Evolutionary conservation across 345 rosid genomes (phyloP), one percentile per base, ranked within the genome.

Genomic region (Salix viminalis): DNA sequence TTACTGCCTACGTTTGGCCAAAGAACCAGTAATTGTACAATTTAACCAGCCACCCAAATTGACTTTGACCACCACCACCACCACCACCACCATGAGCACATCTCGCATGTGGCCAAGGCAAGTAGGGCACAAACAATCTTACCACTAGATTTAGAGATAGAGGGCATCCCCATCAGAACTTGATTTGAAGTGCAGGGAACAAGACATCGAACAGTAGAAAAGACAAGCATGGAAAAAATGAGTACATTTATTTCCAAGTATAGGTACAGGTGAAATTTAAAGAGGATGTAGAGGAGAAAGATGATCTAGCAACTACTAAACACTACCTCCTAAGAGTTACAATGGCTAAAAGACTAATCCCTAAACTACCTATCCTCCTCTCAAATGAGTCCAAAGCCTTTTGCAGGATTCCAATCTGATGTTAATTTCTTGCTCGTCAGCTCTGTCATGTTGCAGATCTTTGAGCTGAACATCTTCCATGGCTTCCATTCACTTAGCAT

Each of bases 381-480:
- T 72, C 37, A 39, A 32, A 46, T 44, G 34, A 30, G 58, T 70
- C 48, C 21, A 44, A 26, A 24, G 30, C 44, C 62, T 67, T 64
- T 72, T 61, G 37, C 70, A 24, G 26, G 73, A 54, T 34, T 36
- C 54, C 44, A 2, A 32, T 36, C 36, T 12, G 42, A 67, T 74
- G 84, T 75, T 87, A 80, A 78, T 75, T 23, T 67, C 69, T 52
- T 83, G 76, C 68, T 79, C 80, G 75, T 76, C 61, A 72, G 74
- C 75, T 79, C 83, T 79, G 86, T 77, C 78, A 81, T 44, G 75
- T 62, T 81, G 75, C 79, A 79, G 84, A 79, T 50, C 76, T 72
- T 72, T 71, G 66, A 72, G 74, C 74, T 75, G 87, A 84, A 78
- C 81, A 80, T 73, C 86, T 80, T 88, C 77, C 73, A 72, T 70